Evolutionary conservation across 2,329 filamentous ascomycete genomes (phyloP), one percentile per base, ranked within the genome.

Genomic region (Thielaviopsis punctulata): DNA sequence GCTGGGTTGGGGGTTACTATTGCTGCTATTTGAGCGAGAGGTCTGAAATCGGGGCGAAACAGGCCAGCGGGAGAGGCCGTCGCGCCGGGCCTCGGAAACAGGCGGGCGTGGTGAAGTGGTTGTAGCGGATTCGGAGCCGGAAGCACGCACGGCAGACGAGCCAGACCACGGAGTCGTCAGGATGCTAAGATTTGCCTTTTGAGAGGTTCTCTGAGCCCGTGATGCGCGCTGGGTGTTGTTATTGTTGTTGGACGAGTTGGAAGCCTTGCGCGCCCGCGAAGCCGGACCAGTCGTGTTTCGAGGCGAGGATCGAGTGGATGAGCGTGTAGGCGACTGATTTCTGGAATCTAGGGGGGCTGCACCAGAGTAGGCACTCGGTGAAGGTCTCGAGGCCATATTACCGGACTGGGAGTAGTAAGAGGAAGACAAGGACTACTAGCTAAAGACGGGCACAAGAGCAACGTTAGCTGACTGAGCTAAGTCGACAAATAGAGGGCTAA

Each of bases 21-120:
- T 36, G 30, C 2, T 27, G 25, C 10, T 41, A 39, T 39, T 24
- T 22, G 46, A 19, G n/a, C n/a, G 33, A 23, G 51, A 86, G 7
- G 86, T 88, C 63, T 82, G 84, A 57, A 92, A 64, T 56, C 85
- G 76, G 45, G 86, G 85, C 46, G 85, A 89, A 56, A 83, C 68
- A 23, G 86, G 84, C 84, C 85, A 90, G 65, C 82, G 76, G 56
- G 79, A 79, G 51, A 49, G 25, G 15, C 52, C 52, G 49, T 54
- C 52, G 39, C 53, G 54, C 53, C 46, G 52, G 23, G 45, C 30
- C 33, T 51, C 52, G 10, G 45, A 24, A 23, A 56, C 54, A 15
- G 51, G 30, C 18, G 51, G 51, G 22, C 48, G 24, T 30, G 25
- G 15, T 6, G 22, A 45, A 19, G 36, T 10, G n/a, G 22, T 44